Percentiles rank a stretch among this genome's conserved stretches.
Conservation (phyloP, 257 asterid species). For the Asclepias syriaca region DNA sequence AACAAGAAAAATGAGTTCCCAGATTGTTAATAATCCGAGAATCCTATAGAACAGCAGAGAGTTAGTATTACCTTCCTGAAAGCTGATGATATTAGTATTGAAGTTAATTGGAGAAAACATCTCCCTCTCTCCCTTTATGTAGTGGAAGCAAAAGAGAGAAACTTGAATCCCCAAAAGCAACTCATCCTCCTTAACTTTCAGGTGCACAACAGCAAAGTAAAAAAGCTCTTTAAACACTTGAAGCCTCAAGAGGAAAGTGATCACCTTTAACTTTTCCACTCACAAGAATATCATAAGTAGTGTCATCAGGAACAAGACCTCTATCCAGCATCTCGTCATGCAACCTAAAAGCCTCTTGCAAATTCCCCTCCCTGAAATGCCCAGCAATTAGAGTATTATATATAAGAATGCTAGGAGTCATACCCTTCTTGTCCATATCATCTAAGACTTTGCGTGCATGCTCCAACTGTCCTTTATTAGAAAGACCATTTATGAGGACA, state of each 20-base stretch:
- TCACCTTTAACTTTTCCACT: constrained; percentile 35
- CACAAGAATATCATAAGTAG: constrained; percentile 51
- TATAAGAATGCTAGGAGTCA: constrained; percentile 54
- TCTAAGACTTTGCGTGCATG: constrained; percentile 59
- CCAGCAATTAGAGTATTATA: constrained; percentile 59
- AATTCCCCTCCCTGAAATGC: constrained; percentile 65
- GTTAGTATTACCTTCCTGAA: constrained; percentile 1
- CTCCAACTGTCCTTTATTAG: constrained; percentile 56
- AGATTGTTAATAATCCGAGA: not conserved
- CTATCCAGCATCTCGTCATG: constrained; percentile 81
- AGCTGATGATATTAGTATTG: not conserved
- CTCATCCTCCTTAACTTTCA: not conserved
- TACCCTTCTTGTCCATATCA: constrained; percentile 50
- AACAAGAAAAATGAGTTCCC: not conserved
- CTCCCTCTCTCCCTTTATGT: not conserved
- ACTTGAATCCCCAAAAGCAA: not conserved
- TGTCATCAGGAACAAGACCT: constrained; percentile 66
- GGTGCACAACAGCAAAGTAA: not conserved
- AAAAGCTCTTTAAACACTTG: constrained; percentile 17
- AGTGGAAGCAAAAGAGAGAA: not conserved
- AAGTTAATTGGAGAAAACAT: not conserved
- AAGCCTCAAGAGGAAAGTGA: constrained; percentile 20
- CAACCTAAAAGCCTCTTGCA: constrained; percentile 75
- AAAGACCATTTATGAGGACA: constrained; percentile 67
- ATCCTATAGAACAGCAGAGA: not conserved